Base-by-base conservation (phyloP, 352 stramenopile genomes). In the Phytophthora colocasiae region DNA sequence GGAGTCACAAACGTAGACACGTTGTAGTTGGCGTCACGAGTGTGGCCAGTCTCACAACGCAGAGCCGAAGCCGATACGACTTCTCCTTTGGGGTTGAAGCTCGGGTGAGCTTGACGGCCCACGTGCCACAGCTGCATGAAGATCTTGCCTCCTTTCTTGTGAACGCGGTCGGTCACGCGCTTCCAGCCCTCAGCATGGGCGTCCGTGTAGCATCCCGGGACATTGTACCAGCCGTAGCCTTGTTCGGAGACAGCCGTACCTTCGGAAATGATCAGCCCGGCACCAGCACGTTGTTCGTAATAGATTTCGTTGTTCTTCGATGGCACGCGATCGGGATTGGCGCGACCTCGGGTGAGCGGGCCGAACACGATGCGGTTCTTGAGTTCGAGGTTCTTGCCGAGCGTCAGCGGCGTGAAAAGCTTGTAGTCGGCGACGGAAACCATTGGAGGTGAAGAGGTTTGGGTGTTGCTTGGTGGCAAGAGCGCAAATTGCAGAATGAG, bases 91-190 rank as follows among this genome's bases (percentile, higher is more conserved):
- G 40, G 15, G 59, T 91, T 84, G 52, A 81, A 85, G 9, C 50
- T 77, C 5, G 75, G 71, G 62, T 97, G 87, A 5, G 71, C 36
- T 36, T 79, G 63, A 29, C 88, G 79, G 29, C 90, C 89, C 32
- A 84, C 76, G 66, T 97, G 88, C 88, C 87, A 97, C 34, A 97
- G 66, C 69, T 97, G 90, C 57, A 85, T 55, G 57, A 86, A 90
- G 45, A 97, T 96, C 41, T 82, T 81, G 52, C 80, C 83, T 29
- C 73, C 74, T 47, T 93, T 94, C 31, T 71, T 78, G 65, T 97
- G 91, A 9, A 97, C 90, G 8, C 69, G 60, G 19, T 96, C 77
- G 1, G 62, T 77, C n/a, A 92, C 70, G 14, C 61, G 58, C 50
- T 91, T 87, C 83, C 83, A 92, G 4, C 47, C 71, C 31, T 77